Base-by-base conservation (phyloP, 129 eudicot genomes). In the Glebionis coronaria region DNA sequence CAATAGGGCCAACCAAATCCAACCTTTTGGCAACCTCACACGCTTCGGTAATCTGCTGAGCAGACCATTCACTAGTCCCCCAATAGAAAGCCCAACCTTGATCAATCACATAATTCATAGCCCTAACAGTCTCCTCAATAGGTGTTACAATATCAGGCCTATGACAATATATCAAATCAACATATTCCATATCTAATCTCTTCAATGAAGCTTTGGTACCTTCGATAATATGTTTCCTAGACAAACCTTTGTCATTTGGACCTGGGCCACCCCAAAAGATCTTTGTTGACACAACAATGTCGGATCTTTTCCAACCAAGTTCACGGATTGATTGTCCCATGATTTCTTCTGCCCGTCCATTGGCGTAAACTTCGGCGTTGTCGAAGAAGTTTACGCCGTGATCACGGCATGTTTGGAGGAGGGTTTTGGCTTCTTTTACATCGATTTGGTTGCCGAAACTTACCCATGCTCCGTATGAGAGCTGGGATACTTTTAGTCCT, bases 41-140 rank as follows among this genome's bases (percentile, higher is more conserved):
- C 0, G 98, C 98, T 80, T 93, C 98, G 0, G 97, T 93, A 50
- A 93, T 88, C 90, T 93, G 98, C 76, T 88, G 98, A 27, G 98
- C 87, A 7, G 95, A 86, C 98, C 97, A 93, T 82, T 93, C 98
- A 76, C 98, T 93, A 0, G 98, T 92, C 3, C 98, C 98, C 98
- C 98, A 92, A 46, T 92, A 84, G 59, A 74, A 92, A 0, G 98
- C 98, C 98, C 88, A 86, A 6, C 98, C 98, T 7, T 92, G 74
- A 45, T 92, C 86, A 68, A 92, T 92, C 54, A 92, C 96, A 82
- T 83, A 81, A 58, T 92, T 92, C 96, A 92, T 88, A 14, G 98
- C 98, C 87, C 98, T 82, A 13, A 88, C 98, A 0, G 98, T 92
- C 79, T 92, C 98, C 63, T 92, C 98, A 56, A 92, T 80, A 15